Conservation (phyloP, 129 eudicot genomes). For the Cynara cardunculus region DNA sequence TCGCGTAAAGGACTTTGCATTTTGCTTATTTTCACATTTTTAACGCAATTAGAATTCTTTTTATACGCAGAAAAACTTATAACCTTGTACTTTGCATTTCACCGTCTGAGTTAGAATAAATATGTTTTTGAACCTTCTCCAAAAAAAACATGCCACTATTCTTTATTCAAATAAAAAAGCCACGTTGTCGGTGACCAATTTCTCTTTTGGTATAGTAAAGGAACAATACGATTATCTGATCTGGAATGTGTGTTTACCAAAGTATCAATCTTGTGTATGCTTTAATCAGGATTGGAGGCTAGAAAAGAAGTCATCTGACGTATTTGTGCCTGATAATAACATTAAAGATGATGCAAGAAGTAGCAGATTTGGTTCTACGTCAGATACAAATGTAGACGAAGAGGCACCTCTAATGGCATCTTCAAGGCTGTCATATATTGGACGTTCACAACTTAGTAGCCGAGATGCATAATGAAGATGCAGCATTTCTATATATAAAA, state of each 20-base stretch:
- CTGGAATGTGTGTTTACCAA: background rate
- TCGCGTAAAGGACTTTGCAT: background rate
- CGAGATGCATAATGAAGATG: conserved; percentile 35
- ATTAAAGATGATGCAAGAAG: conserved; percentile 36
- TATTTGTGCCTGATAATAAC: conserved; percentile 32
- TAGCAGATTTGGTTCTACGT: conserved; percentile 23
- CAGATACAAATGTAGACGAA: conserved; percentile 42
- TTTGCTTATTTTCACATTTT: too few species aligned
- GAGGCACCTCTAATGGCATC: conserved; percentile 54
- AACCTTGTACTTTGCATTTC: too few species aligned
- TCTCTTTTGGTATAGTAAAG: background rate
- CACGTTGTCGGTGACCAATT: too few species aligned
- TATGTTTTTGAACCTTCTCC: too few species aligned
- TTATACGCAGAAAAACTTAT: too few species aligned
- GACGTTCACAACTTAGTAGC: conserved; percentile 45
- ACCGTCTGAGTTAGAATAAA: too few species aligned
- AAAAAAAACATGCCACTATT: background rate
- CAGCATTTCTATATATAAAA: background rate
- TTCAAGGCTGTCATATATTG: conserved; percentile 61
- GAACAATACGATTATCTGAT: background rate
- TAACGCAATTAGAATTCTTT: too few species aligned
- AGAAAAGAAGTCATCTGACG: conserved; percentile 72
- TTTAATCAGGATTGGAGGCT: conserved; percentile 55
- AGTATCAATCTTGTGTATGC: background rate
- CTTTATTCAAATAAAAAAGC: background rate